phyloP scores from a whole-genome alignment of 176 grass and related monocot genomes.

The Carex kokanica region DNA sequence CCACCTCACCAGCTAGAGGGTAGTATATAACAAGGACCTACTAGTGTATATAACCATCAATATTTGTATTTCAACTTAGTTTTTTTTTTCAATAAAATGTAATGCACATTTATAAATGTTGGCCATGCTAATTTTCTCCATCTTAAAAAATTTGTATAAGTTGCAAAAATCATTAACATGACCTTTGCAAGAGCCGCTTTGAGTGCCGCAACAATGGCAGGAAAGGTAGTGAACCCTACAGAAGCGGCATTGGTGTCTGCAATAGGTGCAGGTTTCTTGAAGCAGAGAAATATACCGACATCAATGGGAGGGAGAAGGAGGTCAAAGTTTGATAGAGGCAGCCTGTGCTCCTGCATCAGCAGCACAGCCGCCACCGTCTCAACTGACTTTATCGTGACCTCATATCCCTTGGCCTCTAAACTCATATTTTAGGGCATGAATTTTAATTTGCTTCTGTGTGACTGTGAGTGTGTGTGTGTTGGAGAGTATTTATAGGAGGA shows the following conservation, averaged over 20 bases:
- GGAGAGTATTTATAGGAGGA: too few species aligned
- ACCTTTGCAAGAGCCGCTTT: conserved; percentile 47
- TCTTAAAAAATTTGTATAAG: too few species aligned
- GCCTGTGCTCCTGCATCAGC: conserved; percentile 37
- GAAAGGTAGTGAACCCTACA: background rate
- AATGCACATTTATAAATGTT: too few species aligned
- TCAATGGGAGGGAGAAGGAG: conserved; percentile 57
- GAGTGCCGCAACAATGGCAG: conserved; percentile 20
- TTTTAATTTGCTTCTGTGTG: too few species aligned
- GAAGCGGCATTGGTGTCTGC: background rate
- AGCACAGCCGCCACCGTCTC: conserved; percentile 38
- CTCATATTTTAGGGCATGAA: background rate
- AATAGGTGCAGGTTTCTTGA: conserved; percentile 26
- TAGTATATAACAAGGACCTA: conserved; percentile 49
- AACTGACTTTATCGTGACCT: background rate
- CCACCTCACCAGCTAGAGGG: conserved; percentile 56
- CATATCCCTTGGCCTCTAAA: background rate
- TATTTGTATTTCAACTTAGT: background rate
- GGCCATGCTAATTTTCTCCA: background rate
- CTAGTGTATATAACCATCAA: background rate
- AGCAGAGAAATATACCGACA: conserved; percentile 74
- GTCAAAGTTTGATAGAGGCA: conserved; percentile 69
- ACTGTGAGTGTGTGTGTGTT: background rate
- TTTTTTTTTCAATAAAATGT: too few species aligned
- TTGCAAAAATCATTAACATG: background rate